Base-by-base conservation (phyloP, 805 yeast species). In the Wickerhamiella siamensis region DNA sequence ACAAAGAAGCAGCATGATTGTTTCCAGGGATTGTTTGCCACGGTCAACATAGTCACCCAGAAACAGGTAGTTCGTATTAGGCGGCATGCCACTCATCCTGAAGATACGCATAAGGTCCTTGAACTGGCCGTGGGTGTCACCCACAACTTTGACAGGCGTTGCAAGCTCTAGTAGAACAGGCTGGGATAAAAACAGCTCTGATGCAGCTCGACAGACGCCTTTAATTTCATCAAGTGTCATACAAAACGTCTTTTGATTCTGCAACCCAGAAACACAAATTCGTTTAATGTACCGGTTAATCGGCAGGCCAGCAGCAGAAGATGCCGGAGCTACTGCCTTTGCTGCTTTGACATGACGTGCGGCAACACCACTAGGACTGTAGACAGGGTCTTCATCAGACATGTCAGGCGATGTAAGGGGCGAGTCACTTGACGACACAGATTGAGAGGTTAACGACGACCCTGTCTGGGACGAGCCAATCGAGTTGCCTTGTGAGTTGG, bases 51-150 rank as follows among this genome's bases (percentile, higher is more conserved):
- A 91, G 63, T 91, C 98, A 21, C 98, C 98, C 35, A 91, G 62
- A 53, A 91, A 91, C 51, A 91, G 66, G 62, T 86, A 91, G 59
- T 86, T 88, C 12, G 95, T 75, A 45, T 79, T 71, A 1, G 97
- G 97, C 3, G 99, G 99, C 64, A 88, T 83, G 17, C 99, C 99
- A 63, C 97, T 86, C 62, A 83, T 79, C 44, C 94, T 84, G 63
- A 91, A 84, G 41, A 91, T 72, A 50, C 98, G 75, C 51, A 91
- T 75, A 44, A 91, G 69, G 62, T 91, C 99, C 39, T 80, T 79
- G 60, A 80, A 91, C 63, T 91, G 99, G 29, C 99, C 99, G 61
- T 91, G 99, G 22, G 91, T 93, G 59, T 91, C 99, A 35, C 93
- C 93, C 2, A 82, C 93, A 24, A 81, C 79, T 60, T 81, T 81